phyloP scores from a whole-genome alignment of 2,329 filamentous ascomycete species.

The Dissoconium aciculare region DNA sequence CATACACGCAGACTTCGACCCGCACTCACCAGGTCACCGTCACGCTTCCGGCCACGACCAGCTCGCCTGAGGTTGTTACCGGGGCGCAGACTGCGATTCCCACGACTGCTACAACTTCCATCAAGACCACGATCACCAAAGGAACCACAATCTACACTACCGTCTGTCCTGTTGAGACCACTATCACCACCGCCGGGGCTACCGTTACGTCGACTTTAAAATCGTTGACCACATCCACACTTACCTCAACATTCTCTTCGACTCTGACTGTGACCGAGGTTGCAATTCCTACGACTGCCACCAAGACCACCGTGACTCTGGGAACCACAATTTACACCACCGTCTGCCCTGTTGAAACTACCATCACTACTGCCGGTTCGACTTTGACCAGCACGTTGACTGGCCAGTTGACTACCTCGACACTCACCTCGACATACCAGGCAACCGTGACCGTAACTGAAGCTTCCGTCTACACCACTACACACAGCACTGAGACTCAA shows the following conservation, averaged over 20 bases:
- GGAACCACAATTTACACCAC: conserved; percentile 10
- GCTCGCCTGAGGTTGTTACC: conserved; percentile 1
- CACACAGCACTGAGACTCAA: too few relatives aligned
- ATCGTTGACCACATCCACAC: conserved; percentile 8
- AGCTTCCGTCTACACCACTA: conserved; percentile 3
- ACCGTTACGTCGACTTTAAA: conserved; percentile 10
- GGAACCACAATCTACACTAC: conserved; percentile 10
- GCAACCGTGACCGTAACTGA: conserved; percentile 8
- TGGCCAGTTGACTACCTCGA: conserved; percentile 9
- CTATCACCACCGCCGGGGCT: conserved; percentile 8
- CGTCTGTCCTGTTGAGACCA: conserved; percentile 7
- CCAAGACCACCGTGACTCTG: conserved; percentile 5
- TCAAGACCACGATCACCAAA: conserved; percentile 10
- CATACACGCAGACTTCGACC: too few relatives aligned
- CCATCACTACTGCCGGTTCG: conserved; percentile 8
- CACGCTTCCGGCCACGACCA: conserved; percentile 2
- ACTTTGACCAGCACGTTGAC: conserved; percentile 11
- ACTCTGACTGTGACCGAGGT: conserved; percentile 4
- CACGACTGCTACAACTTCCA: conserved; percentile 8
- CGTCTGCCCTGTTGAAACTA: conserved; percentile 7
- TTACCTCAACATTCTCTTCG: conserved; percentile 9
- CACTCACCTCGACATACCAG: conserved; percentile 8
- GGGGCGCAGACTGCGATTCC: conserved; percentile 2
- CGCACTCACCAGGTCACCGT: too few relatives aligned
- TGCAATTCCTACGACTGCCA: not conserved